phyloP scores from a whole-genome alignment of 495 filamentous ascomycete species.

The Xylaria intraflava region DNA sequence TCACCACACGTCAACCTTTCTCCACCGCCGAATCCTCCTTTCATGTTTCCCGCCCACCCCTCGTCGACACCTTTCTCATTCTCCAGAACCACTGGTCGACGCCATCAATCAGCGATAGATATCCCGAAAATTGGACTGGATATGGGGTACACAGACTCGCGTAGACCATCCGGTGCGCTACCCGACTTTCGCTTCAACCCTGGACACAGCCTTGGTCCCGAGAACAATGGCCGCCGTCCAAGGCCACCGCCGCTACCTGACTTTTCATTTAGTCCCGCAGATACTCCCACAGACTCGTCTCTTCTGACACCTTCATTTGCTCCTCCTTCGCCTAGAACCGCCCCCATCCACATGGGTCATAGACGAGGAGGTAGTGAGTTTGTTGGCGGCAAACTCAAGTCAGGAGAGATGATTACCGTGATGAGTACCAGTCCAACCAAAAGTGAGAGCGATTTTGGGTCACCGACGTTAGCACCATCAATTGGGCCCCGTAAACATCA shows the following conservation, averaged over 20 bases:
- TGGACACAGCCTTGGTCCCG: constrained; percentile 29
- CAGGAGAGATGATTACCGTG: constrained; percentile 47
- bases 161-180: constrained; percentile 39
- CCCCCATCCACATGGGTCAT: constrained; percentile 50
- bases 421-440: constrained; percentile 60
- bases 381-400: constrained; percentile 63
- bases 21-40: constrained; percentile 60
- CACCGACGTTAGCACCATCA: constrained; percentile 42
- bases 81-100: constrained; percentile 38
- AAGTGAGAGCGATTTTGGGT: constrained; percentile 48
- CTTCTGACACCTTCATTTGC: constrained; percentile 39
- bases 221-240: constrained; percentile 11
- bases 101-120: constrained; percentile 44
- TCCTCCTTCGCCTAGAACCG: constrained; percentile 37
- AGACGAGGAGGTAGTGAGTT: constrained; percentile 72
- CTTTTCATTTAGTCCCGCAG: constrained; percentile 33
- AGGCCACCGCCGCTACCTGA: constrained; percentile 30
- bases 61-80: constrained; percentile 42
- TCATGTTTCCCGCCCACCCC: constrained; percentile 57
- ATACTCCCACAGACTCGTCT: constrained; percentile 21
- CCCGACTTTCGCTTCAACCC: constrained; percentile 64
- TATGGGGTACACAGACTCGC: constrained; percentile 14
- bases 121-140: constrained; percentile 16
- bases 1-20: constrained; percentile 41
- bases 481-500: constrained; percentile 31